Conservation (phyloP, 2,329 filamentous ascomycete species). For the Pestalotiopsis sp. region DNA sequence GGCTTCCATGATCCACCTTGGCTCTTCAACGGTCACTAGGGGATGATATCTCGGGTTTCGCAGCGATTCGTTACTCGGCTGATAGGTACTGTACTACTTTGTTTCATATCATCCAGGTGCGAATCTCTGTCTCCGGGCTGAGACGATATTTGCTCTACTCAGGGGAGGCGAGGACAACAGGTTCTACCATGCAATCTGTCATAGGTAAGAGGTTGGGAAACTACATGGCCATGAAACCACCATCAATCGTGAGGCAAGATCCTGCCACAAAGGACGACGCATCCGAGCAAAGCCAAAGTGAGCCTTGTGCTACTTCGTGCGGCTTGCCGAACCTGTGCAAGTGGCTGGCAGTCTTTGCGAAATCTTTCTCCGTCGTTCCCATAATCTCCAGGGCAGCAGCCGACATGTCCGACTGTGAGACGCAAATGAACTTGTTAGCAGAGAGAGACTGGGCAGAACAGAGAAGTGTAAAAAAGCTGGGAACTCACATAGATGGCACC, state of each 20-base stretch:
- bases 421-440: background rate
- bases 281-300: constrained; percentile 36
- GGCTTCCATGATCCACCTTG: background rate
- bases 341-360: constrained; percentile 17
- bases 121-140: too few relatives aligned
- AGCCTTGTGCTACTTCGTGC: constrained; percentile 35
- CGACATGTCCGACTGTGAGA: constrained; percentile 25
- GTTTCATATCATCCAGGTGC: too few relatives aligned
- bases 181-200: background rate
- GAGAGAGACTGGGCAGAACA: background rate
- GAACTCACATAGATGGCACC: constrained; percentile 23
- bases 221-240: background rate
- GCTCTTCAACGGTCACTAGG: background rate
- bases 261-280: constrained; percentile 34
- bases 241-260: constrained; percentile 17
- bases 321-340: constrained; percentile 24
- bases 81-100: too few relatives aligned
- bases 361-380: constrained; percentile 23
- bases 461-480: background rate
- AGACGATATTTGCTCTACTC: too few relatives aligned
- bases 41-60: too few relatives aligned
- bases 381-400: constrained; percentile 21
- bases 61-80: too few relatives aligned
- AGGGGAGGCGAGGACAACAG: too few relatives aligned
- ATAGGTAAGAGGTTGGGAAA: too few relatives aligned